Conservation (phyloP, 192 early-diverging fungal species). For the Coemansia sp. region DNA sequence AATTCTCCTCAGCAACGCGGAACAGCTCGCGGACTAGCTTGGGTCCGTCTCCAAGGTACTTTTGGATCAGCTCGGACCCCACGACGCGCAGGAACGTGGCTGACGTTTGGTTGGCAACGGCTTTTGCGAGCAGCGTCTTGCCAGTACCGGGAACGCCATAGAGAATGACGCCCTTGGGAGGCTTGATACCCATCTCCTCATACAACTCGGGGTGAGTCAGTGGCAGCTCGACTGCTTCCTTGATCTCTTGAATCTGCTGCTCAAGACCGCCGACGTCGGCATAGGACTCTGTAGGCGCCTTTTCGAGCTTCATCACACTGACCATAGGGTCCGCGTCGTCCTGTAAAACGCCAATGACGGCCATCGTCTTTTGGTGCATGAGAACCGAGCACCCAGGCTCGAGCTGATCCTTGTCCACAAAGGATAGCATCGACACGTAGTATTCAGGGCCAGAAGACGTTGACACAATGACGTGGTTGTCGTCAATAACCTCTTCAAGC, state of each 20-base stretch:
- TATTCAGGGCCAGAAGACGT: constrained; percentile 90
- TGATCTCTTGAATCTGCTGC: constrained; percentile 97
- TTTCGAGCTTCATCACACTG: constrained; percentile 98
- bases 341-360: constrained; percentile 91
- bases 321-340: constrained; percentile 99
- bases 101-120: constrained; percentile 96
- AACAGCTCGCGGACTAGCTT: constrained; percentile 97
- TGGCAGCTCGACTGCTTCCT: constrained; percentile 96
- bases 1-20: constrained; percentile 92
- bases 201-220: constrained; percentile 96
- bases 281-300: constrained; percentile 98
- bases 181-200: constrained; percentile 98
- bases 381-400: constrained; percentile 96
- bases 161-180: constrained; percentile 95
- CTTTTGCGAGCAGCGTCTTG: constrained; percentile 96
- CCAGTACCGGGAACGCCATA: constrained; percentile 92
- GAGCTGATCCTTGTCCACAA: constrained; percentile 98
- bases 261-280: constrained; percentile 97
- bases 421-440: constrained; percentile 97
- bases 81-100: constrained; percentile 97
- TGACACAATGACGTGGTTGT: constrained; percentile 98
- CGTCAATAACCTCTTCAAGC: constrained; percentile 99
- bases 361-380: constrained; percentile 87
- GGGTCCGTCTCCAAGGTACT: constrained; percentile 98
- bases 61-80: constrained; percentile 97